Evolutionary conservation across 345 rosid genomes (phyloP).

Genomic region (Eucalyptus globulus): DNA sequence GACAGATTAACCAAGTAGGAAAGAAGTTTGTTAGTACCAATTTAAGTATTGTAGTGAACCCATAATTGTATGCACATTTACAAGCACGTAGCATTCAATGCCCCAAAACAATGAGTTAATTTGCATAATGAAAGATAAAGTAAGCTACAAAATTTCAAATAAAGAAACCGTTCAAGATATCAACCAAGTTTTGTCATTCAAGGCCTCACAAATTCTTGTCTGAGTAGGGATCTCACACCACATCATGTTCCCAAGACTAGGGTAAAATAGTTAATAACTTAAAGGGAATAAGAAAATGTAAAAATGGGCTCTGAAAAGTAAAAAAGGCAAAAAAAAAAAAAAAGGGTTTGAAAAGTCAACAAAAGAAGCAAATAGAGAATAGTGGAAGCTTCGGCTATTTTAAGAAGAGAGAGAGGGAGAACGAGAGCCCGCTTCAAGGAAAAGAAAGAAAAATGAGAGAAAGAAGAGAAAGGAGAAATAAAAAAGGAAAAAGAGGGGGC

Average conservation of each 20-base stretch:
- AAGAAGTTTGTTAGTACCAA: background rate
- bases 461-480: background rate
- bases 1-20: background rate
- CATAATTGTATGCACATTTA: background rate
- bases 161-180: background rate
- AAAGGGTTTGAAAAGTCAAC: too few relatives aligned
- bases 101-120: background rate
- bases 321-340: too few relatives aligned
- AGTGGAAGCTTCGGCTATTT: too few relatives aligned
- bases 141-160: background rate
- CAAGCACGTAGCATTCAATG: background rate
- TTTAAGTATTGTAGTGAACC: background rate
- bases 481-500: background rate
- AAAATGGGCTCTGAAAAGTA: too few relatives aligned
- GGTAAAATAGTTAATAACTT: background rate
- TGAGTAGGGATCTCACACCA: background rate
- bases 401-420: background rate
- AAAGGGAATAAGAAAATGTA: background rate
- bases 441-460: background rate
- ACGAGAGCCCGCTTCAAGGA: fast-evolving
- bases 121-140: background rate
- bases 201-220: background rate
- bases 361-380: too few relatives aligned
- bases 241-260: background rate
- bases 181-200: background rate